Percentiles rank a stretch among this genome's conserved stretches.
Evolutionary conservation across 148 eudicot genomes (phyloP).

Genomic region (Chenopodium formosanum): DNA sequence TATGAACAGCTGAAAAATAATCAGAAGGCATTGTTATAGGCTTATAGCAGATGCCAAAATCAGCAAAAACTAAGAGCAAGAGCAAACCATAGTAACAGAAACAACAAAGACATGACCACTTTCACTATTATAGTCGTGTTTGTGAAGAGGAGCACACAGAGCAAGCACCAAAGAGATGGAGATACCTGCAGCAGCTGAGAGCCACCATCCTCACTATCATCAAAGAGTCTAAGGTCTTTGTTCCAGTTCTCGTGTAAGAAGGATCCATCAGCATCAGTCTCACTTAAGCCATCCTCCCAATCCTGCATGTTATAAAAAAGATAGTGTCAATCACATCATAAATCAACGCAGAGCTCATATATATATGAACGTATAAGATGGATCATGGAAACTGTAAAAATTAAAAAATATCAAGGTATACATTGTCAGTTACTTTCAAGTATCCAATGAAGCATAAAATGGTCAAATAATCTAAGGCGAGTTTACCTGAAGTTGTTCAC

Average conservation of each 20-base stretch:
- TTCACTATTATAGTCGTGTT: not conserved
- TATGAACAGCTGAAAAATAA: slow-evolving; percentile 61
- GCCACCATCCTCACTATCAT: slow-evolving; percentile 87
- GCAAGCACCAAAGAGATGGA: not conserved
- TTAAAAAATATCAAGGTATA: not conserved
- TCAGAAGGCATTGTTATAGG: not conserved
- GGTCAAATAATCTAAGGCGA: not conserved
- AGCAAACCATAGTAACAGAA: not conserved
- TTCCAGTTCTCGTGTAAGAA: slow-evolving; percentile 95
- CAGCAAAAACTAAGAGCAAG: not conserved
- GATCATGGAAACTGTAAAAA: not conserved
- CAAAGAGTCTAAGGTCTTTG: slow-evolving; percentile 74
- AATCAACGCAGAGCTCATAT: not conserved
- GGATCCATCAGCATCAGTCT: slow-evolving; percentile 91
- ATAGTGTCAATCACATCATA: not conserved
- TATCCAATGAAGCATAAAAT: not conserved
- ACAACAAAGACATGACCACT: not conserved
- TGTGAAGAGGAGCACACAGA: not conserved
- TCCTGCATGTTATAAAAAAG: slow-evolving; percentile 45
- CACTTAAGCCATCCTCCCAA: slow-evolving; percentile 95
- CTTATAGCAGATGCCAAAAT: slow-evolving; percentile 6
- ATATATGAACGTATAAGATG: too few relatives aligned
- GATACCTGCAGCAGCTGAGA: slow-evolving; percentile 86
- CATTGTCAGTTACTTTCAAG: slow-evolving; percentile 5
- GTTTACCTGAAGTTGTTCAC: slow-evolving; percentile 77